Evolutionary conservation across 2,329 filamentous ascomycete genomes (phyloP).

Genomic region (Diaporthe amygdali): DNA sequence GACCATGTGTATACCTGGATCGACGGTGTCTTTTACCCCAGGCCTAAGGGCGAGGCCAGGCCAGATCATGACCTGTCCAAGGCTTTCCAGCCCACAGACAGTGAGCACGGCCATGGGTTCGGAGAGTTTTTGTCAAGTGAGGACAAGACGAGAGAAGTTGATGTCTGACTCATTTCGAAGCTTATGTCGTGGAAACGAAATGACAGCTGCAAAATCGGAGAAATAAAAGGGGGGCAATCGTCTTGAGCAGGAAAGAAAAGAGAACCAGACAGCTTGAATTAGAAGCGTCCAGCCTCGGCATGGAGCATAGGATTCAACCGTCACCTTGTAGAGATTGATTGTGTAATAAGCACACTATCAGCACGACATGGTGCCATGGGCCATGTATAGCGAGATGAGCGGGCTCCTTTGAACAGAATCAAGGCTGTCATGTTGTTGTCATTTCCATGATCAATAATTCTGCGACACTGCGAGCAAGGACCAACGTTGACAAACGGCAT

Average conservation of each 20-base stretch:
- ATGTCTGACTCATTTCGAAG: constrained; percentile 4
- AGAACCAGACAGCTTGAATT: not conserved
- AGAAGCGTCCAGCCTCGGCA: constrained; percentile 3
- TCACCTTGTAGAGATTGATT: not conserved
- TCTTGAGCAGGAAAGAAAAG: not conserved
- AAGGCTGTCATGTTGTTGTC: not conserved
- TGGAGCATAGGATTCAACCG: not conserved
- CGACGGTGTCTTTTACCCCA: constrained; percentile 3
- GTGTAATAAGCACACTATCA: not conserved
- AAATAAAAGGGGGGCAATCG: not conserved
- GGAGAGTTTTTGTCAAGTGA: not conserved
- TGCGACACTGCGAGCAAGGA: constrained; percentile 3
- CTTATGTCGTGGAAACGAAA: constrained; percentile 8
- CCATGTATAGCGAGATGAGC: constrained; percentile 12
- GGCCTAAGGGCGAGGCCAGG: not conserved
- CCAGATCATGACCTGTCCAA: not conserved
- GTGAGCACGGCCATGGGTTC: not conserved
- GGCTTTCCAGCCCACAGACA: not conserved
- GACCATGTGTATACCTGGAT: not conserved
- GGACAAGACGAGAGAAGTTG: not conserved
- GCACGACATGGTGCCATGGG: constrained; percentile 2
- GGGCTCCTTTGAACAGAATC: not conserved
- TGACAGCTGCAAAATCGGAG: not conserved
- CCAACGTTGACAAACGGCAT: not conserved
- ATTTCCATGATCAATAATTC: constrained; percentile 2